Conservation (phyloP, 2,329 filamentous ascomycete species). For the Chrysoporthe cubensis region DNA sequence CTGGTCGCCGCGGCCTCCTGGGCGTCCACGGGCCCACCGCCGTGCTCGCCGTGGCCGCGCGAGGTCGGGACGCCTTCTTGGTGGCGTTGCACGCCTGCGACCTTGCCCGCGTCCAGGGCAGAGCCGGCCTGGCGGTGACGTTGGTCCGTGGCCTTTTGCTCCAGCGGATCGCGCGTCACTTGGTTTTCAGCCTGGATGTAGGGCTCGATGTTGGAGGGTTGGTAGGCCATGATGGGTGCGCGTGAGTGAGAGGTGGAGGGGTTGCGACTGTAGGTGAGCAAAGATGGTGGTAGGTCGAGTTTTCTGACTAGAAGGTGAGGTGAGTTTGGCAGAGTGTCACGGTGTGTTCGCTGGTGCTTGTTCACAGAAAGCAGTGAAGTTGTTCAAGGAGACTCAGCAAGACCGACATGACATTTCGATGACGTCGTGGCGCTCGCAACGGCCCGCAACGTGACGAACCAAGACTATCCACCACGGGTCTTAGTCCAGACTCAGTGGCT, state of each 20-base stretch:
- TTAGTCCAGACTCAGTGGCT: not conserved
- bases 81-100: conserved; percentile 4
- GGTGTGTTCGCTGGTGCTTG: no score
- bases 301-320: not conserved
- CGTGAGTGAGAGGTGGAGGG: not conserved
- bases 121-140: not conserved
- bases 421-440: conserved; percentile 25
- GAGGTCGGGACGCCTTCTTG: conserved; percentile 31
- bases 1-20: conserved; percentile 29
- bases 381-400: not conserved
- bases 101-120: not conserved
- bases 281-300: not conserved
- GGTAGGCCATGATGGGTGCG: conserved; percentile 15
- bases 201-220: conserved; percentile 28
- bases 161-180: conserved; percentile 22
- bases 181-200: conserved; percentile 28
- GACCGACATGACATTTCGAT: conserved; percentile 21
- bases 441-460: conserved; percentile 3
- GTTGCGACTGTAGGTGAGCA: no score
- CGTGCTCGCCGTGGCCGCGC: conserved; percentile 30
- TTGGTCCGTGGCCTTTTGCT: conserved; percentile 12
- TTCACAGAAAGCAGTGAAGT: not conserved
- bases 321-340: not conserved
- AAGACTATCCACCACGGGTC: not conserved
- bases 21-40: conserved; percentile 29